Conservation (phyloP, 495 filamentous ascomycete genomes). For the Stereocaulon alpinum region DNA sequence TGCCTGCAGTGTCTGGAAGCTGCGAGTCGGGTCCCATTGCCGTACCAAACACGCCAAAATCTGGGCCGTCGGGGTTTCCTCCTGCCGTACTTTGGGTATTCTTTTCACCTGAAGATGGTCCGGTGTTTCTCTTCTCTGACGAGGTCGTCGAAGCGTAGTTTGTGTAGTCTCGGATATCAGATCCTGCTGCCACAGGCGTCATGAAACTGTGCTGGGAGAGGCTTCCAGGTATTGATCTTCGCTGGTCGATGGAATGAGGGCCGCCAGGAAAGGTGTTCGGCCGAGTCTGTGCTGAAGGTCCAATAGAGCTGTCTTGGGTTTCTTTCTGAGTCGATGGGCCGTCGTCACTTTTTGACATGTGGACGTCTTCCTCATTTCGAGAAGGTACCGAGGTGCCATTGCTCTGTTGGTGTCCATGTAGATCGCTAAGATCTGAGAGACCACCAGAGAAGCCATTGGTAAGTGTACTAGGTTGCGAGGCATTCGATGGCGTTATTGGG, state of each 20-base stretch:
- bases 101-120: slow-evolving; percentile 30
- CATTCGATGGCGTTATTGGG: slow-evolving; percentile 41
- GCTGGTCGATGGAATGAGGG: slow-evolving; percentile 14
- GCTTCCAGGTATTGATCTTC: slow-evolving; percentile 23
- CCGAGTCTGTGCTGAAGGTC: slow-evolving; percentile 42
- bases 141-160: slow-evolving; percentile 89
- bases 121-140: slow-evolving; percentile 59
- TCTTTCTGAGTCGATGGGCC: slow-evolving; percentile 29
- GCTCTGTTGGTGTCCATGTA: slow-evolving; percentile 37
- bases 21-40: slow-evolving; percentile 32
- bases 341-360: slow-evolving; percentile 40
- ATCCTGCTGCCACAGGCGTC: slow-evolving; percentile 64
- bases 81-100: slow-evolving; percentile 44
- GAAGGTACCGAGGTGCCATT: slow-evolving; percentile 61
- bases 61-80: slow-evolving; percentile 32
- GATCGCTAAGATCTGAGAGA: slow-evolving; percentile 38
- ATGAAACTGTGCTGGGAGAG: slow-evolving; percentile 62
- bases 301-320: slow-evolving; percentile 41
- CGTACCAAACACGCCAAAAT: slow-evolving; percentile 25
- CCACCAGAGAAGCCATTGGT: slow-evolving; percentile 41
- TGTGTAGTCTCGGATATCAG: slow-evolving; percentile 61
- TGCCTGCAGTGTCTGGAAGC: slow-evolving; percentile 51
- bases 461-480: slow-evolving; percentile 39
- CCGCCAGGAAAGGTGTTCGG: slow-evolving; percentile 39
- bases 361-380: slow-evolving; percentile 48